Evolutionary conservation across 768 basidiomycete species (phyloP).

Genomic region (Trametes elegans): DNA sequence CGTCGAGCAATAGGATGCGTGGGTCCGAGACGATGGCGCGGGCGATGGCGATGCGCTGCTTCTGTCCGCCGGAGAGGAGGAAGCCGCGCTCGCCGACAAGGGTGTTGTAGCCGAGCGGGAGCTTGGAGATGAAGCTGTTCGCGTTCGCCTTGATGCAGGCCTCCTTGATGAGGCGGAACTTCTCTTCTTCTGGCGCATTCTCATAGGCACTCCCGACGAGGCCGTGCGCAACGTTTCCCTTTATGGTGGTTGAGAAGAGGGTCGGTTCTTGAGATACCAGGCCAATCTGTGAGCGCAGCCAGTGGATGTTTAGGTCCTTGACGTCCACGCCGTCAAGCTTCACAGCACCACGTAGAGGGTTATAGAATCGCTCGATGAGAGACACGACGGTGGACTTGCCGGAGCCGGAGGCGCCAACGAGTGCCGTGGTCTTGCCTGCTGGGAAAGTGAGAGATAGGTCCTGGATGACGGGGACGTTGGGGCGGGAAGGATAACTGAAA

Average conservation of each 20-base stretch:
- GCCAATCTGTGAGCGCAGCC: constrained; percentile 85
- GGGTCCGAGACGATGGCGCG: constrained; percentile 88
- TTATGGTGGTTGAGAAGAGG: constrained; percentile 81
- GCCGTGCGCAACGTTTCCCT: constrained; percentile 80
- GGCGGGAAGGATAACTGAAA: constrained; percentile 88
- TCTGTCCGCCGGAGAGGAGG: constrained; percentile 81
- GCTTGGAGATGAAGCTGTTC: constrained; percentile 77
- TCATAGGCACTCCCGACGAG: constrained; percentile 73
- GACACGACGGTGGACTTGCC: constrained; percentile 77
- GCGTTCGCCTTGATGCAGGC: constrained; percentile 89
- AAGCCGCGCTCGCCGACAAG: constrained; percentile 88
- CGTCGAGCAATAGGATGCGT: constrained; percentile 79
- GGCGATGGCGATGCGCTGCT: constrained; percentile 86
- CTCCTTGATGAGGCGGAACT: constrained; percentile 73
- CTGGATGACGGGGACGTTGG: constrained; percentile 74
- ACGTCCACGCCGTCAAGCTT: constrained; percentile 74
- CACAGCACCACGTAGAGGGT: constrained; percentile 65
- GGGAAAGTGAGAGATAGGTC: constrained; percentile 62
- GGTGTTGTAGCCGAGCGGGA: constrained; percentile 83
- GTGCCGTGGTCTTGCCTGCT: constrained; percentile 73
- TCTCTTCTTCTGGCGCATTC: constrained; percentile 66
- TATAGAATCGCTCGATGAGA: constrained; percentile 86
- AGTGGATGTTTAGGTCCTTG: constrained; percentile 74
- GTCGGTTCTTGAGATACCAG: constrained; percentile 88
- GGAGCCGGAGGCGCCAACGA: constrained; percentile 77